These are phyloP conservation scores for Penicillium sp. DNA, from an alignment of 2,329 filamentous ascomycete species.

Conservation along the genomic window DNA sequence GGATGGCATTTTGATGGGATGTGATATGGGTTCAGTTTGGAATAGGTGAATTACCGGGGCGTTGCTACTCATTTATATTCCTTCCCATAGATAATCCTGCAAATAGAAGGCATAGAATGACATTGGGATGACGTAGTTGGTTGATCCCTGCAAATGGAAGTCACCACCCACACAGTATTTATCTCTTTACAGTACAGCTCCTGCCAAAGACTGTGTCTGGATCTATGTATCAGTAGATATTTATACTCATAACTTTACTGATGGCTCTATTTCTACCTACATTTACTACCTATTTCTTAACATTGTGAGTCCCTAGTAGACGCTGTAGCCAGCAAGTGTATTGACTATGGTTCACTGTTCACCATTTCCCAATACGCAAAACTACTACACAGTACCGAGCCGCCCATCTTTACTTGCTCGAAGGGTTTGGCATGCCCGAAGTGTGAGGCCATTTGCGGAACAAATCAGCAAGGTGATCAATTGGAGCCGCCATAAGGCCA, in stretches of 20 bases:
- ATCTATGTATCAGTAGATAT: no score
- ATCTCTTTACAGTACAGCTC: no score
- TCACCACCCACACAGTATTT: no score
- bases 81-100: no score
- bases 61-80: background rate
- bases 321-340: no score
- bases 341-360: no score
- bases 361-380: background rate
- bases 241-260: no score
- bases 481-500: constrained; percentile 53
- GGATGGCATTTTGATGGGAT: constrained; percentile 16
- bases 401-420: constrained; percentile 3
- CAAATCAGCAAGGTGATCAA: constrained; percentile 55
- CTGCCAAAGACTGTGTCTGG: no score
- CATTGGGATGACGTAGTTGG: background rate
- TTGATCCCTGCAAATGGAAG: background rate
- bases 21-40: background rate
- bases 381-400: background rate
- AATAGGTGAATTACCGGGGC: background rate
- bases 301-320: no score
- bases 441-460: constrained; percentile 48
- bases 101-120: background rate
- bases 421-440: constrained; percentile 16
- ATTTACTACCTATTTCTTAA: no score
- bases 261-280: no score